Evolutionary conservation across 805 yeast genomes (phyloP).

Genomic region (Pichia insulana): DNA sequence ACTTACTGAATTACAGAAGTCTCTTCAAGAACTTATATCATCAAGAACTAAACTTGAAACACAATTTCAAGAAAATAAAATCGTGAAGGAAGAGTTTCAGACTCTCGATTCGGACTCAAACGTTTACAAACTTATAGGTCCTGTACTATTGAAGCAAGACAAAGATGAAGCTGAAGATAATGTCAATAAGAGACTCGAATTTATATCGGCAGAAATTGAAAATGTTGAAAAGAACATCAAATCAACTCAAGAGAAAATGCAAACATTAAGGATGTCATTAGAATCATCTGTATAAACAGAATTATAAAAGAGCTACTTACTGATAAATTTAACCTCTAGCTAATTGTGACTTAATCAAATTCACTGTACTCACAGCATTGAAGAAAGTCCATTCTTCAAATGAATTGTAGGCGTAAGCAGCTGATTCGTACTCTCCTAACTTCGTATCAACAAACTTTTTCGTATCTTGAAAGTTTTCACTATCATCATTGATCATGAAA

Average conservation of each 20-base stretch:
- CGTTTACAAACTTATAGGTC: constrained; percentile 85
- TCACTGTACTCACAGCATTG: constrained; percentile 53
- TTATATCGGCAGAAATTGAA: constrained; percentile 67
- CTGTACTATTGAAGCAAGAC: constrained; percentile 86
- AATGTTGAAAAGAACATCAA: constrained; percentile 68
- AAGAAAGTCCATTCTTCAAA: constrained; percentile 73
- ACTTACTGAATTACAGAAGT: constrained; percentile 22
- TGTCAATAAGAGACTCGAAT: constrained; percentile 84
- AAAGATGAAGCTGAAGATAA: constrained; percentile 71
- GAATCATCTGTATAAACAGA: not conserved
- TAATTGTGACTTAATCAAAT: constrained; percentile 63
- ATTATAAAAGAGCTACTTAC: not conserved
- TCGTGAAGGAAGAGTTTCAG: constrained; percentile 76
- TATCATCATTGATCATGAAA: constrained; percentile 69
- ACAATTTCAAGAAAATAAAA: constrained; percentile 87
- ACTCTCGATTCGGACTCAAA: constrained; percentile 52
- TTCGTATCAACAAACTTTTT: constrained; percentile 53
- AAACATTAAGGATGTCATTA: constrained; percentile 44
- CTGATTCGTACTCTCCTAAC: constrained; percentile 40
- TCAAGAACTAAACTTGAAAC: constrained; percentile 86
- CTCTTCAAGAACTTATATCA: constrained; percentile 42
- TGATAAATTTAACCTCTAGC: constrained; percentile 40
- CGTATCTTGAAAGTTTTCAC: constrained; percentile 49
- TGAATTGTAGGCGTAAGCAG: constrained; percentile 55
- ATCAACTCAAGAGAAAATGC: constrained; percentile 45